A percentile compares a stretch with the other conserved stretches of the same genome.
These are phyloP conservation scores for Podaxis sp. DNA, from an alignment of 768 basidiomycete species.

Conservation along the genomic window DNA sequence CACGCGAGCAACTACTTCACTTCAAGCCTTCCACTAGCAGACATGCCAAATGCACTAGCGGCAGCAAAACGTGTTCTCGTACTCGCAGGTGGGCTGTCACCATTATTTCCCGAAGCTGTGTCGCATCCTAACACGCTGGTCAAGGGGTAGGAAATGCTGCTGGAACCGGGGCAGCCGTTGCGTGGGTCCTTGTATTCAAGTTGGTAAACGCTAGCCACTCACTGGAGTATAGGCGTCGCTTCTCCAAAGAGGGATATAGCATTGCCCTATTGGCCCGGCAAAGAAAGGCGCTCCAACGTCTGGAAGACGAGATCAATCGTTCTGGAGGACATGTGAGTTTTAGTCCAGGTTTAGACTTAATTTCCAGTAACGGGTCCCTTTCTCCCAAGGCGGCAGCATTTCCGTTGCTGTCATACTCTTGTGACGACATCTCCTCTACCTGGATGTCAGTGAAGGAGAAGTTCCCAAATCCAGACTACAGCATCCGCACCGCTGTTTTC, in stretches of 20 bases:
- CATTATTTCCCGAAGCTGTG: neutral
- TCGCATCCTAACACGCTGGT: neutral
- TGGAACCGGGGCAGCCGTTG: constrained; percentile 56
- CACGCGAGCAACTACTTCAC: neutral
- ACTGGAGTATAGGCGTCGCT: constrained; percentile 40
- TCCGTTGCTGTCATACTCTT: constrained; percentile 45
- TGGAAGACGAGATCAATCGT: constrained; percentile 51
- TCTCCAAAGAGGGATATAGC: constrained; percentile 59
- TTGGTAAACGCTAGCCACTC: neutral
- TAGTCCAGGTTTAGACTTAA: neutral
- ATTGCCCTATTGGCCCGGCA: constrained; percentile 65
- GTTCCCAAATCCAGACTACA: constrained; percentile 44
- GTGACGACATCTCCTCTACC: constrained; percentile 44
- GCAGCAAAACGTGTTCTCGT: constrained; percentile 47
- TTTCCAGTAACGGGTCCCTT: neutral
- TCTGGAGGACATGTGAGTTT: constrained; percentile 52
- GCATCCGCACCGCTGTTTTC: constrained; percentile 59
- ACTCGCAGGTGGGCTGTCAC: constrained; percentile 44
- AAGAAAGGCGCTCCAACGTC: constrained; percentile 41
- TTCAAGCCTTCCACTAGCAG: neutral
- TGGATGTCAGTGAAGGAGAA: constrained; percentile 42
- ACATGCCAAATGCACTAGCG: constrained; percentile 23
- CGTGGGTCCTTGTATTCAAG: constrained; percentile 33
- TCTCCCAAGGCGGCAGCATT: constrained; percentile 49
- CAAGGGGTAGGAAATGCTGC: constrained; percentile 39